Percentiles rank a stretch among this genome's conserved stretches.
phyloP scores from a whole-genome alignment of 768 basidiomycete genomes.

The Roridomyces roridus region DNA sequence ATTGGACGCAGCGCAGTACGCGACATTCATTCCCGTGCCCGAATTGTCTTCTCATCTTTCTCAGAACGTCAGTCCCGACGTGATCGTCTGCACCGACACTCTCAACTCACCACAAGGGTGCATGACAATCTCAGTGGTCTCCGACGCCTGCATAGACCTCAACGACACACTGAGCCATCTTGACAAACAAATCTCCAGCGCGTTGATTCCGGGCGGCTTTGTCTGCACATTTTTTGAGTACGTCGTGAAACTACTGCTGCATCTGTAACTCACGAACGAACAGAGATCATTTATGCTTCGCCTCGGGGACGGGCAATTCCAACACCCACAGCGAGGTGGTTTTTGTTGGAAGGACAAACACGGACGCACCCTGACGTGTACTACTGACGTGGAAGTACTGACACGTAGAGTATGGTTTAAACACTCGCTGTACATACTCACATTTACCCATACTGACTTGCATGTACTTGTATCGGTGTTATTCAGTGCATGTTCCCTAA shows the following conservation, averaged over 20 bases:
- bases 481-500: too few species aligned
- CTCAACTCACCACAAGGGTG: background rate
- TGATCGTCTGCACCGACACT: background rate
- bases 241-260: background rate
- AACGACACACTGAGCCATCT: background rate
- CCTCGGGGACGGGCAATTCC: background rate
- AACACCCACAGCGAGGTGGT: conserved; percentile 6
- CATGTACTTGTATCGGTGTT: too few species aligned
- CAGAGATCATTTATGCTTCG: background rate
- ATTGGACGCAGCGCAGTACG: too few species aligned
- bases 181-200: background rate
- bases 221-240: conserved; percentile 5
- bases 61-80: too few species aligned
- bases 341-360: too few species aligned
- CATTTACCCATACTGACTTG: too few species aligned
- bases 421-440: too few species aligned
- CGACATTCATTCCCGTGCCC: too few species aligned
- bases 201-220: background rate
- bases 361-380: too few species aligned
- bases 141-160: background rate
- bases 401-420: too few species aligned
- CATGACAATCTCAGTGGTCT: background rate
- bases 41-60: too few species aligned
- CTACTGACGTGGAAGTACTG: too few species aligned
- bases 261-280: background rate